A percentile compares a stretch with the other conserved stretches of the same genome.
These are phyloP conservation scores for Penicillium soppii DNA, from an alignment of 495 filamentous ascomycete species.

Conservation along the genomic window DNA sequence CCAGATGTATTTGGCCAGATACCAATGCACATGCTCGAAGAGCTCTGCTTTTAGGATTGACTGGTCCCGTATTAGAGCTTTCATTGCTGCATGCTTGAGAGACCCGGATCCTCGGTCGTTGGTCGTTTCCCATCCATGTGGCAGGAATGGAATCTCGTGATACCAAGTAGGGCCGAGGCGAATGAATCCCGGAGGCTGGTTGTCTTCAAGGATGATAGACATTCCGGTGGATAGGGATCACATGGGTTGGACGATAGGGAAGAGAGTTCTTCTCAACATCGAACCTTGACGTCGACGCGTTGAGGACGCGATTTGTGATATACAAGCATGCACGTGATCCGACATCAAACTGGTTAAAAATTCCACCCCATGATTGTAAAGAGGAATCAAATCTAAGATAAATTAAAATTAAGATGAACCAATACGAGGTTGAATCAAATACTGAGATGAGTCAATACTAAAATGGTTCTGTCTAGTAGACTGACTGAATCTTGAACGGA, in stretches of 20 bases:
- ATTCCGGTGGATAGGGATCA: not conserved
- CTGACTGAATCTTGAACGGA: too few relatives aligned
- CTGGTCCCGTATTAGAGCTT: conserved; percentile 30
- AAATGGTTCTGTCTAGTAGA: too few relatives aligned
- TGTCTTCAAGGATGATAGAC: conserved; percentile 10
- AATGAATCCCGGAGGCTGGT: not conserved
- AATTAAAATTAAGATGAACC: too few relatives aligned
- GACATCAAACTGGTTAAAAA: not conserved
- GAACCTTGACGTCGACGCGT: not conserved
- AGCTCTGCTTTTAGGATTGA: conserved; percentile 22
- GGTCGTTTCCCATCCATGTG: conserved; percentile 21
- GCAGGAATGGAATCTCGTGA: conserved; percentile 37
- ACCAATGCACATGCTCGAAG: conserved; percentile 38
- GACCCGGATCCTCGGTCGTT: conserved; percentile 27
- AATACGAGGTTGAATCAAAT: too few relatives aligned
- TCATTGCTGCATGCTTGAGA: conserved; percentile 35
- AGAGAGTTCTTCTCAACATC: too few relatives aligned
- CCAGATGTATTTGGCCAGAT: conserved; percentile 40
- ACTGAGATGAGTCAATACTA: too few relatives aligned
- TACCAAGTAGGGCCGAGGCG: conserved; percentile 24
- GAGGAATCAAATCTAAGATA: too few relatives aligned
- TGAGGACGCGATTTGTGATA: not conserved
- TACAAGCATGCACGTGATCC: not conserved
- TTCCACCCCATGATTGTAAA: too few relatives aligned
- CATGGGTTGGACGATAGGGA: not conserved